Evolutionary conservation across 257 asterid genomes (phyloP), one percentile per base, ranked within the genome.

Genomic region (Striga asiatica): DNA sequence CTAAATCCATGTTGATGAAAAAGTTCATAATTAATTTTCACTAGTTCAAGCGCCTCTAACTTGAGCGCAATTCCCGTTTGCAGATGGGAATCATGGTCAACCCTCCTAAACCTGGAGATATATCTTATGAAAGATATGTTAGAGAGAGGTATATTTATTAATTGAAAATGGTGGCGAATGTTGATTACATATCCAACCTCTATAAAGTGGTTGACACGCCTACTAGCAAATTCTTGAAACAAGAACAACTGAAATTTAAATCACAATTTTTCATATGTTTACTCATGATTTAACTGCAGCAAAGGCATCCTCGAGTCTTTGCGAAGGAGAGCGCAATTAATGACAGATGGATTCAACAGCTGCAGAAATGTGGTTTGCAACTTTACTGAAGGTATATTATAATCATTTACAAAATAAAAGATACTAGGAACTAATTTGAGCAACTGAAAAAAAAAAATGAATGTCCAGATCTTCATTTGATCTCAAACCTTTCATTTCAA

Each of bases 291-390:
- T 28, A 9, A 28, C 53, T 71, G 67, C 84, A 93, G 97, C 82
- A 83, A 88, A 66, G 96, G 95, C 19, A 79, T 93, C 56, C 82
- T 93, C 3, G 96, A 81, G 56, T 93, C 99, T 2, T 70, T 88
- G 75, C 82, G 97, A 71, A 93, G 41, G 82, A 83, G 99, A 67
- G 99, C 99, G 4, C 94, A 42, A 25, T 76, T 93, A 61, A 88
- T 93, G 99, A 93, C 99, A 0, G 92, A 88, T 50, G 97, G 97
- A 41, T 93, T 93, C 73, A 88, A 93, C 71, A 85, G 97, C 87
- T 93, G 99, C 65, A 85, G 92, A 83, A 93, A 93, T 27, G 97
- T 93, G 1, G 92, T 81, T 50, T 93, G 99, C 50, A 93, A 93
- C 68, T 93, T 93, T 60, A 93, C 99, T 1, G 99, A 93, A 93